These are phyloP conservation scores for Pisolithus microcarpus DNA, from an alignment of 768 basidiomycete genomes.

Conservation along the genomic window DNA sequence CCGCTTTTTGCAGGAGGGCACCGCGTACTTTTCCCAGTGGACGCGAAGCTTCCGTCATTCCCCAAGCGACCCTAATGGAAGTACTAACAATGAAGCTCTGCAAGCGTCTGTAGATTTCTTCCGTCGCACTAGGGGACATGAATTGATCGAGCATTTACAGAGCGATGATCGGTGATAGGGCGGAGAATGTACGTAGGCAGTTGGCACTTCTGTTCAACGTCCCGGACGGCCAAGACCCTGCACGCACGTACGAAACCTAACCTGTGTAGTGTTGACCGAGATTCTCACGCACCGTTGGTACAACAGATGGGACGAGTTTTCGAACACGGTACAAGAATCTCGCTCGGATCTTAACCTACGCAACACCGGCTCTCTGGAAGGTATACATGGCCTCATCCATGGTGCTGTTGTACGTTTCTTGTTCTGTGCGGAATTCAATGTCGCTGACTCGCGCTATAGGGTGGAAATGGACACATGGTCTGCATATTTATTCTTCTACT, in stretches of 20 bases:
- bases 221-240: constrained; percentile 8
- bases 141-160: neutral
- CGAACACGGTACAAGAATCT: constrained; percentile 18
- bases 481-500: neutral
- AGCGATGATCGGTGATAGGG: constrained; percentile 11
- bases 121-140: neutral
- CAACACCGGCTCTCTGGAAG: constrained; percentile 15
- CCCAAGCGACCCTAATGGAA: constrained; percentile 5
- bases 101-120: constrained; percentile 10
- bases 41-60: constrained; percentile 14
- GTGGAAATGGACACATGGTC: constrained; percentile 18
- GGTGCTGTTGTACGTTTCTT: constrained; percentile 9
- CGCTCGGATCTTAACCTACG: constrained; percentile 6
- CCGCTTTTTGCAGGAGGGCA: constrained; percentile 3
- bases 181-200: constrained; percentile 7
- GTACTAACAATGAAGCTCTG: constrained; percentile 9
- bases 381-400: constrained; percentile 18
- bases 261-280: neutral
- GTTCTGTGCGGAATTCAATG: too few relatives aligned
- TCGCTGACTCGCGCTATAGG: too few relatives aligned
- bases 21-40: constrained; percentile 18
- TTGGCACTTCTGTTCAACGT: constrained; percentile 16
- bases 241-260: constrained; percentile 3
- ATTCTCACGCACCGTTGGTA: too few relatives aligned
- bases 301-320: constrained; percentile 24